Conservation (phyloP, 768 basidiomycete species). For the Sporobolomyces roseus region DNA sequence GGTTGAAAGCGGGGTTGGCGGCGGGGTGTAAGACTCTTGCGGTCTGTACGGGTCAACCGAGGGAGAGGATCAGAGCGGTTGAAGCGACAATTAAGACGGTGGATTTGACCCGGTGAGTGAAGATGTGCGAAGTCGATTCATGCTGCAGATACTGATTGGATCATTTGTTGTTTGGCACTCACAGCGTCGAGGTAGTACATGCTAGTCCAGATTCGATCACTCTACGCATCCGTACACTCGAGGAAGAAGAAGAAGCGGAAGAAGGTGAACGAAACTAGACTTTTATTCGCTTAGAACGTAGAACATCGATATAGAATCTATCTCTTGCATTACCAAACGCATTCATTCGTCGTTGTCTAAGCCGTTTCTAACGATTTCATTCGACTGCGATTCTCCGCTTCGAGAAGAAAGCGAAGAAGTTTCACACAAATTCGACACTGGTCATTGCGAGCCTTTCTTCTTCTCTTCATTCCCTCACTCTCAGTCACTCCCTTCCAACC, state of each 20-base stretch:
- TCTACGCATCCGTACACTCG: slow-evolving; percentile 31
- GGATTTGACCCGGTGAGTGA: slow-evolving; percentile 64
- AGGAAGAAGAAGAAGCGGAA: slow-evolving; percentile 33
- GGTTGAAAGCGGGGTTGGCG: slow-evolving; percentile 67
- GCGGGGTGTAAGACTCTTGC: slow-evolving; percentile 74
- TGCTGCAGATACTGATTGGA: not conserved
- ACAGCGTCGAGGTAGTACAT: slow-evolving; percentile 36
- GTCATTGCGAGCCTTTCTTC: too few species aligned
- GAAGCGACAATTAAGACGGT: slow-evolving; percentile 65
- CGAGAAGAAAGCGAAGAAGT: too few species aligned
- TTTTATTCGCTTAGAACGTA: too few species aligned
- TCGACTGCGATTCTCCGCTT: too few species aligned
- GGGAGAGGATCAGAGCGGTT: slow-evolving; percentile 57
- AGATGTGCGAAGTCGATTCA: too few species aligned
- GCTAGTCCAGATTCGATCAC: slow-evolving; percentile 24
- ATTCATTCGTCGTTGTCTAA: too few species aligned
- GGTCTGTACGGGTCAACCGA: slow-evolving; percentile 73
- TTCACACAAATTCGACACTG: too few species aligned
- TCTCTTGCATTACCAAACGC: too few species aligned
- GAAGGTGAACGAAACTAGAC: not conserved
- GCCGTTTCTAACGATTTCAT: too few species aligned
- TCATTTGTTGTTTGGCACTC: not conserved
- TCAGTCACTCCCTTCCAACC: too few species aligned
- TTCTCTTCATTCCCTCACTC: too few species aligned
- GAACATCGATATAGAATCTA: too few species aligned